A percentile compares a stretch with the other conserved stretches of the same genome.
Conservation (phyloP, 2,329 filamentous ascomycete genomes). For the Leptosphaerulina australis region DNA sequence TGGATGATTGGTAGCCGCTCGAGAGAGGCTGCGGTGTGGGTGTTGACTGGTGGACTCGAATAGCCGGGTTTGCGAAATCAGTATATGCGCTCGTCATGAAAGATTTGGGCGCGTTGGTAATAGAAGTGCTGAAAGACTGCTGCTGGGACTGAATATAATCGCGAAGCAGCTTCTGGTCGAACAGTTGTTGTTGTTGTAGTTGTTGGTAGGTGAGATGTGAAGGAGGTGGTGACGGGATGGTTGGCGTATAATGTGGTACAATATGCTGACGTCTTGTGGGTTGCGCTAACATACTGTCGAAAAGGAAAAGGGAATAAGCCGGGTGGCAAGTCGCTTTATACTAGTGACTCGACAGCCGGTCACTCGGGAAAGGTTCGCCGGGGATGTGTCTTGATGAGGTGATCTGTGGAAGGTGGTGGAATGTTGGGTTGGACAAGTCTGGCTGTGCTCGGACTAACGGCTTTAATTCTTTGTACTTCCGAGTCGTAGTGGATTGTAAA, state of each 20-base stretch:
- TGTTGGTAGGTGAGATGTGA: conserved; percentile 39
- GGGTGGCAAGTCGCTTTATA: conserved; percentile 50
- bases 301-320: conserved; percentile 38
- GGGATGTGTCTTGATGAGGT: conserved; percentile 38
- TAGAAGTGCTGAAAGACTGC: conserved; percentile 30
- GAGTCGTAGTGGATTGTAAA: conserved; percentile 39
- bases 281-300: conserved; percentile 47
- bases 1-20: conserved; percentile 37
- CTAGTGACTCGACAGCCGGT: conserved; percentile 36
- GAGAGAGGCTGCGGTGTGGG: conserved; percentile 44
- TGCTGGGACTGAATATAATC: conserved; percentile 48
- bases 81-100: conserved; percentile 44
- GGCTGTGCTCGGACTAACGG: conserved; percentile 37
- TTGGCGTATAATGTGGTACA: conserved; percentile 28
- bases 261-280: conserved; percentile 48
- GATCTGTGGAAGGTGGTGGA: conserved; percentile 40
- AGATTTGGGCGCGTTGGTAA: conserved; percentile 30
- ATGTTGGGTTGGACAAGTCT: conserved; percentile 27
- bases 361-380: conserved; percentile 34
- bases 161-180: conserved; percentile 45
- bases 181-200: conserved; percentile 37
- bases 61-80: conserved; percentile 46
- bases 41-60: conserved; percentile 51
- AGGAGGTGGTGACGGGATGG: conserved; percentile 40
- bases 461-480: conserved; percentile 25